Evolutionary conservation across 805 yeast genomes (phyloP).

Genomic region (Cyberlindnera mississippiensis): DNA sequence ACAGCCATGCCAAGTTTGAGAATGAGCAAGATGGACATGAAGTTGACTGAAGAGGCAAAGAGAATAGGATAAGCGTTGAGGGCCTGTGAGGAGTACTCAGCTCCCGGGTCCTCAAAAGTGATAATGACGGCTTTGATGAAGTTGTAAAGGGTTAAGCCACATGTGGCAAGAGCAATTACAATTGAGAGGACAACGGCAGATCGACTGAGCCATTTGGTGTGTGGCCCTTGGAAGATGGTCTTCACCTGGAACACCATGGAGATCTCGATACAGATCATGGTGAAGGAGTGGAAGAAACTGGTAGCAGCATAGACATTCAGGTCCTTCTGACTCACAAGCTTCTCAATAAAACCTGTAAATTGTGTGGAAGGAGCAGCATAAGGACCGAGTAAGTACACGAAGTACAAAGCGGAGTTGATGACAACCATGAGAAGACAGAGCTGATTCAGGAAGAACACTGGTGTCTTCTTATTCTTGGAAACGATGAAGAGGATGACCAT

Average conservation of each 20-base stretch:
- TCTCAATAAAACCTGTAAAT: slow-evolving; percentile 44
- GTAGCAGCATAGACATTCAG: slow-evolving; percentile 56
- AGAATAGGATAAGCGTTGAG: slow-evolving; percentile 53
- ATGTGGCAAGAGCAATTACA: slow-evolving; percentile 48
- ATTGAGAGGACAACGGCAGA: slow-evolving; percentile 36
- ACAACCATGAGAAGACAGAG: slow-evolving; percentile 50
- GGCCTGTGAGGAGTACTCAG: slow-evolving; percentile 34
- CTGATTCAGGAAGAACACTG: slow-evolving; percentile 73
- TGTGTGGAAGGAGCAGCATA: slow-evolving; percentile 44
- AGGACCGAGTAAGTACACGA: slow-evolving; percentile 50
- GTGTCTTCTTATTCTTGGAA: slow-evolving; percentile 52
- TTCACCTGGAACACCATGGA: slow-evolving; percentile 70
- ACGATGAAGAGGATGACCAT: slow-evolving; percentile 44
- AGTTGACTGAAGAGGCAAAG: slow-evolving; percentile 63
- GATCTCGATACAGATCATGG: slow-evolving; percentile 56
- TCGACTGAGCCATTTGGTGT: slow-evolving; percentile 37
- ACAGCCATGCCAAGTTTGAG: slow-evolving; percentile 68
- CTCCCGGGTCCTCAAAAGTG: slow-evolving; percentile 27
- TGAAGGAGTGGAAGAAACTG: slow-evolving; percentile 53
- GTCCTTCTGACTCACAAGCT: slow-evolving; percentile 32
- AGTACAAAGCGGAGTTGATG: slow-evolving; percentile 57
- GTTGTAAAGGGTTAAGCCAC: slow-evolving; percentile 54
- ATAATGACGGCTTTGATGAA: slow-evolving; percentile 42
- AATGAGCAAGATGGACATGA: slow-evolving; percentile 57
- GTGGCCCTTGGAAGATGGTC: slow-evolving; percentile 63